These are phyloP conservation scores for Neonectria sp. DNA, from an alignment of 2,329 filamentous ascomycete genomes.

Conservation along the genomic window DNA sequence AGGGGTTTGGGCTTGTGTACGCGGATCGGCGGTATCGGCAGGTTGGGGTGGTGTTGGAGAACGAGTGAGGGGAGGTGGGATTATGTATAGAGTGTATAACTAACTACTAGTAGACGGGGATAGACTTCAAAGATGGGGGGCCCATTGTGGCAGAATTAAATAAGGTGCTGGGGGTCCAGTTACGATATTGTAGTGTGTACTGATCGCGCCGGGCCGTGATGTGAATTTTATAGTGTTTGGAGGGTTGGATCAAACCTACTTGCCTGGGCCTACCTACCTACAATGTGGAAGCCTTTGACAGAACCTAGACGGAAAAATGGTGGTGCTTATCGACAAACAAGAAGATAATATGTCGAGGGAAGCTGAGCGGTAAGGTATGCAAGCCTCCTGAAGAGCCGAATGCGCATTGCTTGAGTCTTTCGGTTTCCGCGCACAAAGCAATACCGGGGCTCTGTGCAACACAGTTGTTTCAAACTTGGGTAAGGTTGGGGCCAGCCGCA, in stretches of 20 bases:
- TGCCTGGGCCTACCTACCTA: neutral
- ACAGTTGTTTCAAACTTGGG: neutral
- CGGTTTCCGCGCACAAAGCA: neutral
- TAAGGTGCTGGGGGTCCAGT: neutral
- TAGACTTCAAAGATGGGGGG: neutral
- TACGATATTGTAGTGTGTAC: neutral
- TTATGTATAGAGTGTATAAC: conserved; percentile 18
- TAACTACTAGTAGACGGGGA: neutral
- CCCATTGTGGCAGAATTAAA: neutral
- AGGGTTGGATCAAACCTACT: neutral
- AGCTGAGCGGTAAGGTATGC: neutral
- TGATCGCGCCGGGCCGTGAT: neutral
- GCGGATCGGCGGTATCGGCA: conserved; percentile 65
- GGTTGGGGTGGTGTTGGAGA: conserved; percentile 55
- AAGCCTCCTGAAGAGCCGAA: neutral
- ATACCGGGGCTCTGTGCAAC: neutral
- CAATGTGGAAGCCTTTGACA: neutral
- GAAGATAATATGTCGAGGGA: neutral
- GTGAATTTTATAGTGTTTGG: neutral
- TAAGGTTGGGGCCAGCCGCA: neutral
- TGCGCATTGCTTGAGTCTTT: neutral
- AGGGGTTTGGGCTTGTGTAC: conserved; percentile 64
- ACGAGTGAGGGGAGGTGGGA: conserved; percentile 29
- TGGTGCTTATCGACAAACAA: neutral
- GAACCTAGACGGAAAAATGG: neutral